Conservation (phyloP, 352 stramenopile species). For the Phytophthora boehmeriae region DNA sequence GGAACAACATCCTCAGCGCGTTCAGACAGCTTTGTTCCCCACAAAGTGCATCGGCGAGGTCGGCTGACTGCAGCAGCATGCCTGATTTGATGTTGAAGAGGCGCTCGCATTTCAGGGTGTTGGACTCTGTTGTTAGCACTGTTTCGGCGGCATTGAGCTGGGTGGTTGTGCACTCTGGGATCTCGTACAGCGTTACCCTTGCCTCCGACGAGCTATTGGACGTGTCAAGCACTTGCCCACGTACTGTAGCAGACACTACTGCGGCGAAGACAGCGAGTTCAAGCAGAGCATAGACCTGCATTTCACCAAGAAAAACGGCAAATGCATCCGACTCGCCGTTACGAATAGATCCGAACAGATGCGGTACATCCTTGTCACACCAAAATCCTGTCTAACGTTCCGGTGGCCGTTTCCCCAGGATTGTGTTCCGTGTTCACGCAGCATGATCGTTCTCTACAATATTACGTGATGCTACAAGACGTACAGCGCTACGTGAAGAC, state of each 20-base stretch:
- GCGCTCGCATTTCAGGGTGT: slow-evolving; percentile 50
- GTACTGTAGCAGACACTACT: neutral
- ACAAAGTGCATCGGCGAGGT: slow-evolving; percentile 41
- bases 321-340: too few relatives aligned
- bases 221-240: neutral
- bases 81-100: slow-evolving; percentile 40
- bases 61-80: slow-evolving; percentile 40
- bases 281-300: neutral
- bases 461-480: too few relatives aligned
- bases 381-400: too few relatives aligned
- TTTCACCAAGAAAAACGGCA: neutral
- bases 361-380: too few relatives aligned
- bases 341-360: too few relatives aligned
- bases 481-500: slow-evolving; percentile 35
- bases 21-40: slow-evolving; percentile 39
- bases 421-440: too few relatives aligned
- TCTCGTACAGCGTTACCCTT: slow-evolving; percentile 22
- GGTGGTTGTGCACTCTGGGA: slow-evolving; percentile 42
- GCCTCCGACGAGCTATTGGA: slow-evolving; percentile 5
- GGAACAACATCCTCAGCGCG: slow-evolving; percentile 51
- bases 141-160: slow-evolving; percentile 40
- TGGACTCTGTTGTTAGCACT: slow-evolving; percentile 52
- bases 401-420: too few relatives aligned
- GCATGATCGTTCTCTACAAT: too few relatives aligned
- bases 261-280: slow-evolving; percentile 1